A percentile compares a stretch with the other conserved stretches of the same genome.
Evolutionary conservation across 2,329 filamentous ascomycete species (phyloP).

Genomic region (Alternaria metachromatica): DNA sequence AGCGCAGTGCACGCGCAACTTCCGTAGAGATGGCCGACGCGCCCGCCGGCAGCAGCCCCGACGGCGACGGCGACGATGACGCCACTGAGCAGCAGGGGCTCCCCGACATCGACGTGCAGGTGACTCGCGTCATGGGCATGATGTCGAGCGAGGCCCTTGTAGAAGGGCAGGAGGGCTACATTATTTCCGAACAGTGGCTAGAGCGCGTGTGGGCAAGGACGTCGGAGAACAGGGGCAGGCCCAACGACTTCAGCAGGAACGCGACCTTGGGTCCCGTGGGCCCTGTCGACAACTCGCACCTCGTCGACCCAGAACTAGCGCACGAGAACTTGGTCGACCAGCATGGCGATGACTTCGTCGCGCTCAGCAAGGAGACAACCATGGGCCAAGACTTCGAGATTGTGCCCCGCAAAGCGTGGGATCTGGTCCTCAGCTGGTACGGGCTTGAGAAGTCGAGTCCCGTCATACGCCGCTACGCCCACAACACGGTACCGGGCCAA

Average conservation of each 20-base stretch:
- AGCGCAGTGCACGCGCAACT: conserved; percentile 43
- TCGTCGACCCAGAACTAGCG: conserved; percentile 52
- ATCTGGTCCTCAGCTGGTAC: conserved; percentile 81
- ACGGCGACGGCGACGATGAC: conserved; percentile 39
- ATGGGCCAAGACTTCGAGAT: conserved; percentile 76
- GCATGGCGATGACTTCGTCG: conserved; percentile 66
- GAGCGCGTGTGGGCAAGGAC: conserved; percentile 51
- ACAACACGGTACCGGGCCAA: conserved; percentile 72
- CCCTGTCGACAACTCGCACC: conserved; percentile 85
- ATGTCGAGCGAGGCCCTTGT: conserved; percentile 60
- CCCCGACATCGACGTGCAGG: conserved; percentile 67
- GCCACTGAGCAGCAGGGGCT: conserved; percentile 24
- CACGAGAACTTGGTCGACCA: conserved; percentile 42
- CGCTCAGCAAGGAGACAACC: conserved; percentile 70
- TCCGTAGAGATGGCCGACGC: conserved; percentile 55
- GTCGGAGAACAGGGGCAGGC: conserved; percentile 42
- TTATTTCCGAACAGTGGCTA: conserved; percentile 83
- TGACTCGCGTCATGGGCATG: conserved; percentile 72
- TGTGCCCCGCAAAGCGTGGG: conserved; percentile 81
- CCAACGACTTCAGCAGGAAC: conserved; percentile 64
- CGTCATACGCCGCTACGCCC: conserved; percentile 76
- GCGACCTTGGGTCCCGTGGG: conserved; percentile 71
- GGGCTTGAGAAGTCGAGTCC: conserved; percentile 73
- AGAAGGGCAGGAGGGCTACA: conserved; percentile 76
- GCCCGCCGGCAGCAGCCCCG: conserved; percentile 34